Evolutionary conservation across 768 basidiomycete genomes (phyloP).

Genomic region (Leucocoprinus sp.): DNA sequence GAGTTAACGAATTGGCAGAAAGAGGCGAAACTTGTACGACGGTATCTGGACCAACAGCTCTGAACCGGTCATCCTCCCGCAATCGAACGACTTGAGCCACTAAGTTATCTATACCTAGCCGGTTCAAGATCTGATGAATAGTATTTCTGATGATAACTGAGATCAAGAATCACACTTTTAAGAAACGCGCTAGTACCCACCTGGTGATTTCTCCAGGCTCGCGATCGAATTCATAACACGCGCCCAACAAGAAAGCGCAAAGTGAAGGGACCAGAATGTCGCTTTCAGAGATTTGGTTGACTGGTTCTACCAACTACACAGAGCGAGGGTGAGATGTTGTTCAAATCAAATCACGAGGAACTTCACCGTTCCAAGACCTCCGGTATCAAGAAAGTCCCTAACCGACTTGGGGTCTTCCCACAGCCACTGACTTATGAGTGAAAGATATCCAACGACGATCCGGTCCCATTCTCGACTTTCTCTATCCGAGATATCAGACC

Average conservation of each 20-base stretch:
- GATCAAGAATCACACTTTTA: not conserved
- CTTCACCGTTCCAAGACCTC: slow-evolving; percentile 80
- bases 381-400: slow-evolving; percentile 82
- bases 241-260: slow-evolving; percentile 84
- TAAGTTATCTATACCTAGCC: slow-evolving; percentile 85
- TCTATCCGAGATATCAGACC: slow-evolving; percentile 55
- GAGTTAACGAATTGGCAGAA: slow-evolving; percentile 23
- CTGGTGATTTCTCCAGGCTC: slow-evolving; percentile 95
- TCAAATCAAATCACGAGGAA: not conserved
- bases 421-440: slow-evolving; percentile 83
- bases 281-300: slow-evolving; percentile 81
- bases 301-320: slow-evolving; percentile 81
- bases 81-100: slow-evolving; percentile 79
- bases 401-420: slow-evolving; percentile 94
- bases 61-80: slow-evolving; percentile 91
- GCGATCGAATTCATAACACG: slow-evolving; percentile 94
- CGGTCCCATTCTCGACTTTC: slow-evolving; percentile 88
- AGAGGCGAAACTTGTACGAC: slow-evolving; percentile 55
- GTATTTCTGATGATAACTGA: slow-evolving; percentile 44
- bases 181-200: slow-evolving; percentile 28
- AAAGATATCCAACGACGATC: slow-evolving; percentile 78
- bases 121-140: slow-evolving; percentile 82
- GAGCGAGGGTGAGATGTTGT: not conserved
- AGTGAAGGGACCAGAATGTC: slow-evolving; percentile 86
- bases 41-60: slow-evolving; percentile 77